Base-by-base conservation (phyloP, 768 basidiomycete genomes). In the Suillus ampliporus region DNA sequence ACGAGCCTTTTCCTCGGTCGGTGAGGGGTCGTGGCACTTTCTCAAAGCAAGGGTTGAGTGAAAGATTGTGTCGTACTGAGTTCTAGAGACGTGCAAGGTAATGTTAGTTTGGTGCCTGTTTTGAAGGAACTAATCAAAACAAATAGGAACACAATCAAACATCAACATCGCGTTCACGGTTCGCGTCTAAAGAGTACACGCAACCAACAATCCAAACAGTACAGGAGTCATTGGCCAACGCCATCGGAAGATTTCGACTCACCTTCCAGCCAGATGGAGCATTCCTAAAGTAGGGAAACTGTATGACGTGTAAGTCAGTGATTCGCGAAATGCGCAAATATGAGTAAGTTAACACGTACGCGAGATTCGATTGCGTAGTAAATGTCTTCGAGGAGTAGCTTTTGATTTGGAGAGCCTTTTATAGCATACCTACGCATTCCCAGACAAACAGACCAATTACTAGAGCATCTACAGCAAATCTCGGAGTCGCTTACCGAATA, bases 261-360 rank as follows among this genome's bases (percentile, higher is more conserved):
- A 92, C 92, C 83, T 95, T 95, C 93, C 93, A 95, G n/a, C 93
- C 93, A 64, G 88, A 88, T 41, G 92, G 92, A 6, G 93, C 93
- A 34, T 83, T 88, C 76, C 92, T 80, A 79, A 95, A 95, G 74
- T 94, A 95, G 19, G 93, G 93, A 71, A 95, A 95, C 91, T 94
- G 71, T 54, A 59, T 41, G 59, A 60, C 59, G 50, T 57, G 58
- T n/a, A 47, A 31, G 52, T 68, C 38, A 76, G 51, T 35, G 35
- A 40, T 38, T 47, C 38, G 56, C 51, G 41, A 37, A 40, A 40
- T 40, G 23, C 21, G 15, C 53, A 38, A 37, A 53, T 58, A 40
- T 28, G 62, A 58, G 26, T 28, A 60, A 60, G 35, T 15, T 13
- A 41, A 28, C 58, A 83, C 89, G 73, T 77, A 94, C 92, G 70